Conservation (phyloP, 257 asterid genomes). For the Petunia secreta region DNA sequence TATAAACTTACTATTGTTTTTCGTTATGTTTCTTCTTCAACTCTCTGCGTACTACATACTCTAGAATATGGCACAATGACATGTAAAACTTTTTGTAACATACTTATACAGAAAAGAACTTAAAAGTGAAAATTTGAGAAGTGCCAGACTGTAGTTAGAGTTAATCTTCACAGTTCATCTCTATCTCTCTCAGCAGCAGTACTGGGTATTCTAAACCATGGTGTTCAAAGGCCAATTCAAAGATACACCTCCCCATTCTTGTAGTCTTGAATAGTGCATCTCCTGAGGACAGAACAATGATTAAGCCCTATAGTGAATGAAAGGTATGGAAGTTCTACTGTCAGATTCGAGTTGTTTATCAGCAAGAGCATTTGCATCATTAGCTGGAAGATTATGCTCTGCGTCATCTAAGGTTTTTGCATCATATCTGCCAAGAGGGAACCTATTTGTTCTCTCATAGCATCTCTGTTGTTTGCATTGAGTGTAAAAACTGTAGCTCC, state of each 20-base stretch:
- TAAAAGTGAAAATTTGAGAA: no score
- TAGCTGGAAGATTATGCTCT: conserved; percentile 10
- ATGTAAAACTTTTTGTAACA: background rate
- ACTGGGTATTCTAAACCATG: background rate
- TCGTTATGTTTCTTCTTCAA: no score
- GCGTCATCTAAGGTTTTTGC: conserved; percentile 41
- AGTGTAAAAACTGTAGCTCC: conserved; percentile 62
- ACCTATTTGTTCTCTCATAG: conserved; percentile 63
- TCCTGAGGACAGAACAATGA: background rate
- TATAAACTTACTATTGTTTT: no score
- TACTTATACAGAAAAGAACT: background rate
- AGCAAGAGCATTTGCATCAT: background rate
- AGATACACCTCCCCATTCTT: background rate
- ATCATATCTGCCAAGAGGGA: conserved; percentile 52
- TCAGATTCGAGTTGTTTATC: background rate
- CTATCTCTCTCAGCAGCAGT: background rate
- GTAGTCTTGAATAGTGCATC: conserved; percentile 12
- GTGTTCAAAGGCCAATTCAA: background rate
- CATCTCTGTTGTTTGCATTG: conserved; percentile 63
- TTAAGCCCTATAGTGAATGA: background rate
- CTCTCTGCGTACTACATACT: no score
- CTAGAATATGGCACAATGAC: no score
- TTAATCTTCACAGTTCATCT: background rate
- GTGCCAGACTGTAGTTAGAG: background rate
- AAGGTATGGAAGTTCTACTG: background rate